phyloP scores from a whole-genome alignment of 2,329 filamentous ascomycete genomes.

The Aspergillus tamarii region DNA sequence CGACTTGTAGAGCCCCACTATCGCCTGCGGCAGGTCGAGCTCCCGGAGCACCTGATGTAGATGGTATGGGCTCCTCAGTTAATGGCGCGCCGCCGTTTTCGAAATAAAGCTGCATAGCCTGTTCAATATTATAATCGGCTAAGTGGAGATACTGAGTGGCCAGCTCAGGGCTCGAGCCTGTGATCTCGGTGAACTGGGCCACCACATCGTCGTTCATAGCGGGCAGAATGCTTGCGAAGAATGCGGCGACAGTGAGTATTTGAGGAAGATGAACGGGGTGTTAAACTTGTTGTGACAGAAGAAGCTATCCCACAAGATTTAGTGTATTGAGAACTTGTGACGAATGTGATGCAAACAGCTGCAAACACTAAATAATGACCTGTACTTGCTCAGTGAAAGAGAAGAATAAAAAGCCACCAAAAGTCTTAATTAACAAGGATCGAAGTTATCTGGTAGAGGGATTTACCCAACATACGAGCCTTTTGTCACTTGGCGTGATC shows the following conservation, averaged over 20 bases:
- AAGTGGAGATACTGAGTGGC: slow-evolving; percentile 83
- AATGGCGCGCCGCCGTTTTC: slow-evolving; percentile 72
- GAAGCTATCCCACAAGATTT: slow-evolving; percentile 9
- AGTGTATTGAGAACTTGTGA: neutral
- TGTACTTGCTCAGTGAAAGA: neutral
- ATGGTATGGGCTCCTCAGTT: slow-evolving; percentile 55
- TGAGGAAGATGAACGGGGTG: slow-evolving; percentile 1
- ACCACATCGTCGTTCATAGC: slow-evolving; percentile 72
- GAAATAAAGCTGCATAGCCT: slow-evolving; percentile 88
- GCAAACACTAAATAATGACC: slow-evolving; percentile 28
- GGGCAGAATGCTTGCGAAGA: slow-evolving; percentile 13
- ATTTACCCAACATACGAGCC: neutral
- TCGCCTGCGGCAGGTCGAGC: slow-evolving; percentile 46
- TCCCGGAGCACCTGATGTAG: slow-evolving; percentile 26
- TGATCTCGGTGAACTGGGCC: slow-evolving; percentile 79
- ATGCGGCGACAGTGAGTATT: neutral
- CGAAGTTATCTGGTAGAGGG: neutral
- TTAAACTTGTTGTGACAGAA: slow-evolving; percentile 9
- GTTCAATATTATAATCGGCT: slow-evolving; percentile 79
- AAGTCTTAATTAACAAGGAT: neutral
- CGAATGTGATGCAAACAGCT: slow-evolving; percentile 33
- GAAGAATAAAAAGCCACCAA: neutral
- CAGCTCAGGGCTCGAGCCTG: slow-evolving; percentile 71
- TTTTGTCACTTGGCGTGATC: neutral
- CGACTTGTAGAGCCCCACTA: slow-evolving; percentile 70